Conservation (phyloP, 2,329 filamentous ascomycete genomes). For the Pseudogymnoascus sp. region DNA sequence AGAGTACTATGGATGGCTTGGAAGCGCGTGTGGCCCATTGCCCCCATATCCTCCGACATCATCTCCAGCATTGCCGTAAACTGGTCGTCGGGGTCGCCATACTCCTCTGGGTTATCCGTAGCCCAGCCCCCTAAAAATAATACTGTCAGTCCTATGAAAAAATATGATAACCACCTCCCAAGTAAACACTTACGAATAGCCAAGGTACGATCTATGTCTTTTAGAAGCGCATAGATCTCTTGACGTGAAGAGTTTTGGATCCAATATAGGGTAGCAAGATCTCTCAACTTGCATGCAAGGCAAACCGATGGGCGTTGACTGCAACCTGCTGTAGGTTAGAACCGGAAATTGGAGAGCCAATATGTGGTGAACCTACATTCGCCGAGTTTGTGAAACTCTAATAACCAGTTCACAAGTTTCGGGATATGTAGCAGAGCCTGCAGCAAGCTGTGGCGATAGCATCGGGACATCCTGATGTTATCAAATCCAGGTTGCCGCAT, state of each 20-base stretch:
- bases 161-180: not conserved
- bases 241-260: not conserved
- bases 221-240: conserved; percentile 10
- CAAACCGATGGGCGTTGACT: conserved; percentile 10
- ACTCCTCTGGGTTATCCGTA: conserved; percentile 16
- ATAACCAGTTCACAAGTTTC: conserved; percentile 26
- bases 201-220: conserved; percentile 15
- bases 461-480: conserved; percentile 23
- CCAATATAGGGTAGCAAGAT: conserved; percentile 15
- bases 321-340: conserved; percentile 12
- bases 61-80: conserved; percentile 21
- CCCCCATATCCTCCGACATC: conserved; percentile 22
- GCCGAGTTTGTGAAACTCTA: conserved; percentile 19
- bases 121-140: conserved; percentile 18
- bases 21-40: conserved; percentile 10
- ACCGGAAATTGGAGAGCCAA: not conserved
- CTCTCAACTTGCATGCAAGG: conserved; percentile 15
- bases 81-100: conserved; percentile 28
- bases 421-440: conserved; percentile 29
- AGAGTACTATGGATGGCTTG: conserved; percentile 18
- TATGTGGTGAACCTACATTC: conserved; percentile 17
- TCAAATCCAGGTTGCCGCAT: conserved; percentile 22
- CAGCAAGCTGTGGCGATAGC: conserved; percentile 28
- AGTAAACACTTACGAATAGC: conserved; percentile 12
- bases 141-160: not conserved